Percentiles rank a stretch among this genome's conserved stretches.
Conservation (phyloP, 768 basidiomycete genomes). For the Pleurotus tuoliensis region DNA sequence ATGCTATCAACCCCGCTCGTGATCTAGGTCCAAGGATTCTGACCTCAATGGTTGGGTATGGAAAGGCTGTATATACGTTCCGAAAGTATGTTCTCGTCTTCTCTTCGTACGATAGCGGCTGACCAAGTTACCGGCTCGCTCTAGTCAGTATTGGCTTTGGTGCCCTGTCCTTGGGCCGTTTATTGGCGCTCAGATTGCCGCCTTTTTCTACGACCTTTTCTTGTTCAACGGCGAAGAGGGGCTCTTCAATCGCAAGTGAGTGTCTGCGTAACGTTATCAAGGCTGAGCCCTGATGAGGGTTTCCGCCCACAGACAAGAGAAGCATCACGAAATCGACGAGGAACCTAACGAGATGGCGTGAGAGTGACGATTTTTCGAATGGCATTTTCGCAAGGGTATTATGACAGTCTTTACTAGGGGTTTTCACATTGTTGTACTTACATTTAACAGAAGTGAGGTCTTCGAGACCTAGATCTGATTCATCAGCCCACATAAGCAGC, state of each 20-base stretch:
- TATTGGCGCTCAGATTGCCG: constrained; percentile 53
- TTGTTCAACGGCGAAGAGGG: constrained; percentile 57
- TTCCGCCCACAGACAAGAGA: neutral
- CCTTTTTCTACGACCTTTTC: constrained; percentile 57
- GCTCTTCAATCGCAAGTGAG: constrained; percentile 47
- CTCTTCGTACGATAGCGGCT: constrained; percentile 13
- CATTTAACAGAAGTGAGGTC: no score
- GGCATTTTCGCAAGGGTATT: no score
- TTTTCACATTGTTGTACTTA: no score
- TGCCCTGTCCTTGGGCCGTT: constrained; percentile 59
- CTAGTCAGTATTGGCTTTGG: constrained; percentile 74
- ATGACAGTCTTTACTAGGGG: no score
- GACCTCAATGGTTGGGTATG: constrained; percentile 72
- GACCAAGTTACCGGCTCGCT: constrained; percentile 11
- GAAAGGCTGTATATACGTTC: constrained; percentile 38
- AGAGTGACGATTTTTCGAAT: no score
- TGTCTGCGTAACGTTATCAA: constrained; percentile 1
- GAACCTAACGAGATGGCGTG: neutral
- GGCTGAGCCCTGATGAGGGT: neutral
- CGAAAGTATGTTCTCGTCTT: constrained; percentile 31
- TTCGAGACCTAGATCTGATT: no score
- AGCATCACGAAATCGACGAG: neutral
- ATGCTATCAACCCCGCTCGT: constrained; percentile 38
- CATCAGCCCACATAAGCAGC: no score
- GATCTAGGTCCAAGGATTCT: constrained; percentile 61